These are phyloP conservation scores for Stagonosporopsis cucurbitacearum DNA, from an alignment of 2,329 filamentous ascomycete genomes.

Conservation along the genomic window DNA sequence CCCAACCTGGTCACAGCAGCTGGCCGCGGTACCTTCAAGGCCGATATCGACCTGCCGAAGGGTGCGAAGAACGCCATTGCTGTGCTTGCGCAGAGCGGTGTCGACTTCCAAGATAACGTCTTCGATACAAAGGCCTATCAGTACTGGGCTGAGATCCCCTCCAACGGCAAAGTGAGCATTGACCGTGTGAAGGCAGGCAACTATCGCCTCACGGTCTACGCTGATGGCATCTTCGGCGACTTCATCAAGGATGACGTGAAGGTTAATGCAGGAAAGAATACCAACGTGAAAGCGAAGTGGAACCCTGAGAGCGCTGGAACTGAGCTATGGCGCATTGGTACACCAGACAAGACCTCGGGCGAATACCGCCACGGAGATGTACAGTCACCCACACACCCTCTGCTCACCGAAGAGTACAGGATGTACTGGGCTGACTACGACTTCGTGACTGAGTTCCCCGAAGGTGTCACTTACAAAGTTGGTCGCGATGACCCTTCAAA, in stretches of 20 bases:
- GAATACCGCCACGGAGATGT: conserved; percentile 66
- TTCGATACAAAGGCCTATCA: conserved; percentile 62
- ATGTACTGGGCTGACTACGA: conserved; percentile 68
- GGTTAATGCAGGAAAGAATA: conserved; percentile 52
- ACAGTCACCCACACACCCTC: conserved; percentile 57
- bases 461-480: conserved; percentile 64
- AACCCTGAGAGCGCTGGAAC: conserved; percentile 61
- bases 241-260: conserved; percentile 60
- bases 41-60: conserved; percentile 59
- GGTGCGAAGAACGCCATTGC: conserved; percentile 60
- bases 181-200: conserved; percentile 62
- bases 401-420: conserved; percentile 62
- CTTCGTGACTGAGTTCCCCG: conserved; percentile 64
- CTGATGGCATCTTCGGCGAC: conserved; percentile 66
- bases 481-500: conserved; percentile 57
- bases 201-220: conserved; percentile 68
- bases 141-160: conserved; percentile 62
- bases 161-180: conserved; percentile 59
- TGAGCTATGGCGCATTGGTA: conserved; percentile 68
- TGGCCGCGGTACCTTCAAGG: conserved; percentile 58
- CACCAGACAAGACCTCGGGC: conserved; percentile 65
- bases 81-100: conserved; percentile 59
- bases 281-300: conserved; percentile 53
- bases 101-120: conserved; percentile 66
- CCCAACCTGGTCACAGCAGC: conserved; percentile 64